phyloP scores from a whole-genome alignment of 2,329 filamentous ascomycete species.

The Botrytis pseudocinerea region DNA sequence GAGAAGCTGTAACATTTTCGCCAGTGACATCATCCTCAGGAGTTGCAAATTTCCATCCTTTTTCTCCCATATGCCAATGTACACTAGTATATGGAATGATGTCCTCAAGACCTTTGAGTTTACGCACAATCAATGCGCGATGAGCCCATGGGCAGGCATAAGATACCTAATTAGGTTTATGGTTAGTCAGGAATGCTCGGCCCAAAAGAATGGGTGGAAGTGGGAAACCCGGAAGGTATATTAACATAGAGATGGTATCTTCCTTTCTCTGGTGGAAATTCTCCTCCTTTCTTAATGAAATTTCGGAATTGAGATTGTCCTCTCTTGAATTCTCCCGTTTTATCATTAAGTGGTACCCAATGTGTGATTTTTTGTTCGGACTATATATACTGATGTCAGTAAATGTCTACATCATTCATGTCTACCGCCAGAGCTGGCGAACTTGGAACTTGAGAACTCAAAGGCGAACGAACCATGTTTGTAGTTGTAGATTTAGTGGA shows the following conservation, averaged over 20 bases:
- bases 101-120: conserved; percentile 89
- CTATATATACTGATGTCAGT: conserved; percentile 24
- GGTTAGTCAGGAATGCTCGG: conserved; percentile 58
- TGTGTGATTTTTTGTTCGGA: conserved; percentile 64
- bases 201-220: conserved; percentile 43
- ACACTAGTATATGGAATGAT: conserved; percentile 58
- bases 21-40: conserved; percentile 58
- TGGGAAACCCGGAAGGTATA: conserved; percentile 76
- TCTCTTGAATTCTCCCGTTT: conserved; percentile 89
- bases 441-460: neutral
- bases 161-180: conserved; percentile 38
- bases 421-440: neutral
- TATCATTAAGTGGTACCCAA: conserved; percentile 78
- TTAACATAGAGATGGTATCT: conserved; percentile 88
- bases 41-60: conserved; percentile 67
- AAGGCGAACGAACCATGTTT: conserved; percentile 25
- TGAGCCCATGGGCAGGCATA: conserved; percentile 69
- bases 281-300: conserved; percentile 61
- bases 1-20: conserved; percentile 64
- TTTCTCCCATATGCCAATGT: conserved; percentile 65
- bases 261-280: conserved; percentile 75
- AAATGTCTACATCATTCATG: conserved; percentile 20
- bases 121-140: conserved; percentile 80
- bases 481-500: neutral
- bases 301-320: conserved; percentile 78